These are phyloP conservation scores for Tolypocladium inflatum DNA, from an alignment of 2,329 filamentous ascomycete genomes.

Conservation along the genomic window DNA sequence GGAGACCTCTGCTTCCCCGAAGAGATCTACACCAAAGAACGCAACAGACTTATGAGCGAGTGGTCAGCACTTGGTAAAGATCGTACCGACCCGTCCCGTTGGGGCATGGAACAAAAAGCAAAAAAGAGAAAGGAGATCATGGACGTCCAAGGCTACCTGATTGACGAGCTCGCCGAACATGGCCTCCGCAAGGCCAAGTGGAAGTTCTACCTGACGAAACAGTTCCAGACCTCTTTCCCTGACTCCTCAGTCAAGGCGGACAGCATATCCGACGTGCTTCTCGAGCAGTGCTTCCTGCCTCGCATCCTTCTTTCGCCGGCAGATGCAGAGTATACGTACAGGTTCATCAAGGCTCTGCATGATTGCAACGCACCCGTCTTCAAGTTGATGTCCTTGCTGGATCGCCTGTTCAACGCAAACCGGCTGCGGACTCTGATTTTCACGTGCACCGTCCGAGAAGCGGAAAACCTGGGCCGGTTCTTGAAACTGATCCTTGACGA, in stretches of 20 bases:
- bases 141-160: conserved; percentile 58
- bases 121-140: conserved; percentile 60
- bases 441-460: conserved; percentile 80
- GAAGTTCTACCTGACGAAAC: conserved; percentile 60
- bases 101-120: conserved; percentile 52
- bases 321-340: conserved; percentile 83
- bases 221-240: conserved; percentile 73
- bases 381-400: conserved; percentile 73
- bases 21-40: conserved; percentile 69
- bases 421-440: conserved; percentile 77
- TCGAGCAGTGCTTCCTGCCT: conserved; percentile 90
- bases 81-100: conserved; percentile 61
- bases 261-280: conserved; percentile 61
- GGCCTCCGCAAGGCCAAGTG: conserved; percentile 58
- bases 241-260: conserved; percentile 54
- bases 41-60: conserved; percentile 57
- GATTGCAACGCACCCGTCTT: conserved; percentile 78
- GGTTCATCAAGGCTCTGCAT: conserved; percentile 81
- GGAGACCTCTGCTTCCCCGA: conserved; percentile 72
- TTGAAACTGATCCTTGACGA: conserved; percentile 74
- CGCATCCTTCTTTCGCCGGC: conserved; percentile 73
- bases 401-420: conserved; percentile 76
- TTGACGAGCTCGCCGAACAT: conserved; percentile 65
- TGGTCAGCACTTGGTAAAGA: conserved; percentile 60
- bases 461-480: conserved; percentile 88